Evolutionary conservation across 148 eudicot genomes (phyloP).

Genomic region (Dysphania ambrosioides): DNA sequence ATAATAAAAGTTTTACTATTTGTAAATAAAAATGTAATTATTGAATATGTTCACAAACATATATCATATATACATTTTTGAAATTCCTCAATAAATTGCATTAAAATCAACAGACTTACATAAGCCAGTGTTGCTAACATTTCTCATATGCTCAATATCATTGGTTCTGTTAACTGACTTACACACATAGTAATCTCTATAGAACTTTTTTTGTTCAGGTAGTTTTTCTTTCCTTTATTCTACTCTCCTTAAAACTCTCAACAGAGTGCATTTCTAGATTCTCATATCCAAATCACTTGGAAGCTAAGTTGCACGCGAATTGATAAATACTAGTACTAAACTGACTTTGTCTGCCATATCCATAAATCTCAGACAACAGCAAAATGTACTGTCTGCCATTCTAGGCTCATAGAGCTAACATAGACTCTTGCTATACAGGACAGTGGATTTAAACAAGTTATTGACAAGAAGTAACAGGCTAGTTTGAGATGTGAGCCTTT

Average conservation of each 20-base stretch:
- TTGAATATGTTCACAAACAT: too few species aligned
- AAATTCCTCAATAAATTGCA: too few species aligned
- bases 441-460: background rate
- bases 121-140: too few species aligned
- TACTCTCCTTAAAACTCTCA: background rate
- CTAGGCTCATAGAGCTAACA: conserved; percentile 5
- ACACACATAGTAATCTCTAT: background rate
- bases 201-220: too few species aligned
- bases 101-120: too few species aligned
- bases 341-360: background rate
- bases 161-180: background rate
- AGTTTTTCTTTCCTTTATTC: background rate
- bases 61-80: too few species aligned
- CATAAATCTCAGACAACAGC: background rate
- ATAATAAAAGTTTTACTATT: too few species aligned
- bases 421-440: background rate
- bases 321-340: background rate
- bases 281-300: background rate
- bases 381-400: background rate
- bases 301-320: background rate
- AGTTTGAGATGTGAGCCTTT: conserved; percentile 9
- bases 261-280: background rate
- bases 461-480: background rate
- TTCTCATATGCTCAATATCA: conserved; percentile 1
- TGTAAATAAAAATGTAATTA: too few species aligned